Percentiles rank a stretch among this genome's conserved stretches.
These are phyloP conservation scores for Glomus cerebriforme DNA, from an alignment of 192 early-diverging fungal species.

Conservation along the genomic window DNA sequence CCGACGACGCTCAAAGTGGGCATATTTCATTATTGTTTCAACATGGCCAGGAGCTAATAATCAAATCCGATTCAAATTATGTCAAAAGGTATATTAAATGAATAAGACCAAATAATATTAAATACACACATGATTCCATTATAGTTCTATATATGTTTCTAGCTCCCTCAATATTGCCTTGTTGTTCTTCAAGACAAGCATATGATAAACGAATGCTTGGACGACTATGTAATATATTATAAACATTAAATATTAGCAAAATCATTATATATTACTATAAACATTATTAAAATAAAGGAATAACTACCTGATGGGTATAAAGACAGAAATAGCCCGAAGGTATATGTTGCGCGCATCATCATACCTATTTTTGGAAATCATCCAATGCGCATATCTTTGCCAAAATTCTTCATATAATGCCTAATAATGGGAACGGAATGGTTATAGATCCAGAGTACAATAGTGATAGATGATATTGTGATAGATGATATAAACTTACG, in stretches of 20 bases:
- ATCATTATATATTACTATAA: neutral
- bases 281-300: neutral
- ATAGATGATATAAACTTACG: constrained; percentile 50
- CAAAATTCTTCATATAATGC: constrained; percentile 81
- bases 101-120: neutral
- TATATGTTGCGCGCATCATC: constrained; percentile 55
- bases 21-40: constrained; percentile 62
- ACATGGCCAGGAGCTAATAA: constrained; percentile 64
- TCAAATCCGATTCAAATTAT: neutral
- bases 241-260: neutral
- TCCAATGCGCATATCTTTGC: constrained; percentile 66
- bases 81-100: neutral
- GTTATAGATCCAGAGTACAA: neutral
- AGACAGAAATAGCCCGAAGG: constrained; percentile 53
- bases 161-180: constrained; percentile 56
- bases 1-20: constrained; percentile 67
- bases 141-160: constrained; percentile 56
- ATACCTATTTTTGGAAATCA: constrained; percentile 47
- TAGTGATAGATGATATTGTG: neutral
- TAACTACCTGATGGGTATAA: constrained; percentile 52
- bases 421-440: constrained; percentile 34
- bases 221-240: constrained; percentile 26
- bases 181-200: constrained; percentile 67
- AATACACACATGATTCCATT: constrained; percentile 53
- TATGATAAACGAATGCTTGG: constrained; percentile 58